Evolutionary conservation across 192 early-diverging fungal species (phyloP).

Genomic region (Rhizophagus prolifer): DNA sequence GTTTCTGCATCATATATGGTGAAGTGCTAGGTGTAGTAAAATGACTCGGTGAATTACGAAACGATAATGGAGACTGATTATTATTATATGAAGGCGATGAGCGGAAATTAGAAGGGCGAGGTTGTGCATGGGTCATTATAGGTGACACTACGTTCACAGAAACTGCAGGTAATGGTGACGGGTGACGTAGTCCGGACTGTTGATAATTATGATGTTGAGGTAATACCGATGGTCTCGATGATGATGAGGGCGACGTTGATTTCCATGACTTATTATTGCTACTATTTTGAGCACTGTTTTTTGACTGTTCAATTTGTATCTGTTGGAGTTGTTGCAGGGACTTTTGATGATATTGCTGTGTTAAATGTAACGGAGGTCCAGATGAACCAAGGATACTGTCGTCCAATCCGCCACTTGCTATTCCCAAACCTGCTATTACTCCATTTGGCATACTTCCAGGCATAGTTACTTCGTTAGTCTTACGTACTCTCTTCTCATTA

Average conservation of each 20-base stretch:
- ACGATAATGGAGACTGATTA: not conserved
- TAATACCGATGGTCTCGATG: not conserved
- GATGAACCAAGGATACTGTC: slow-evolving; percentile 10
- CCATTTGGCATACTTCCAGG: slow-evolving; percentile 19
- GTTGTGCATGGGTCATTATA: not conserved
- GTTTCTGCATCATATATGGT: not conserved
- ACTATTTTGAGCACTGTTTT: not conserved
- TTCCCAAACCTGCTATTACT: no score
- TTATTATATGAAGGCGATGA: not conserved
- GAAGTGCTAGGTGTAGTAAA: slow-evolving; percentile 9
- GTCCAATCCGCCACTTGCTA: not conserved
- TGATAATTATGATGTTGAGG: slow-evolving; percentile 1
- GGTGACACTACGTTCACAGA: slow-evolving; percentile 6
- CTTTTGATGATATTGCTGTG: slow-evolving; percentile 16
- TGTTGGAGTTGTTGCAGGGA: slow-evolving; percentile 3
- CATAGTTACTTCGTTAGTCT: not conserved
- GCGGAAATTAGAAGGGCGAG: not conserved
- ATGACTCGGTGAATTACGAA: slow-evolving; percentile 13
- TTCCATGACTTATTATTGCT: slow-evolving; percentile 6
- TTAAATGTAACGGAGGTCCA: slow-evolving; percentile 7
- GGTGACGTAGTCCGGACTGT: slow-evolving; percentile 3
- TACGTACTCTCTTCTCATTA: not conserved
- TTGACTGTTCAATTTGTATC: not conserved
- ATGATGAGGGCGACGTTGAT: not conserved
- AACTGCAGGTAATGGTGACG: slow-evolving; percentile 18